Conservation (phyloP, 306 rosid genomes). For the Macrotyloma uniflorum region DNA sequence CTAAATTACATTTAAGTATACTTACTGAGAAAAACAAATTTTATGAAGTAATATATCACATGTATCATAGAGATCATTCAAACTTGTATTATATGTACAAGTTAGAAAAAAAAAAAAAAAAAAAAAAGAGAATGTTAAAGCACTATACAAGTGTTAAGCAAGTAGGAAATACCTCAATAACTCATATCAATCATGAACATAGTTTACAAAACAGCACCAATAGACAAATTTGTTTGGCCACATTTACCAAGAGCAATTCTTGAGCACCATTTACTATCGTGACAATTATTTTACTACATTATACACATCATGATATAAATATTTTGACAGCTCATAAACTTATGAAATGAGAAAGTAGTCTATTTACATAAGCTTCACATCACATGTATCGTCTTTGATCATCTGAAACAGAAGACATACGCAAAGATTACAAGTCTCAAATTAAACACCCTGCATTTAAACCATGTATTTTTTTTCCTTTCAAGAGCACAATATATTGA, state of each 20-base stretch:
- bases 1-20: not conserved
- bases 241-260: not conserved
- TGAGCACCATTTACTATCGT: not conserved
- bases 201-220: not conserved
- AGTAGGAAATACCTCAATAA: not conserved
- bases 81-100: not conserved
- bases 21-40: not conserved
- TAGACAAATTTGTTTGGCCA: not conserved
- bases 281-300: not conserved
- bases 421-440: not conserved
- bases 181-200: slow-evolving; percentile 2
- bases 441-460: not conserved
- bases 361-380: not conserved
- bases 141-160: not conserved
- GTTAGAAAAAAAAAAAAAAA: too few species aligned
- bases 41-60: not conserved
- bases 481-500: not conserved
- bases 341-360: not conserved
- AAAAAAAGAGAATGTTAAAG: too few species aligned
- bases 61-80: not conserved
- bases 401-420: not conserved
- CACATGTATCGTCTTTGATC: not conserved
- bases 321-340: not conserved
- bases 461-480: not conserved
- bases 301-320: not conserved